Evolutionary conservation across 2,329 filamentous ascomycete genomes (phyloP).

Genomic region (Sordariomycetes sp.): DNA sequence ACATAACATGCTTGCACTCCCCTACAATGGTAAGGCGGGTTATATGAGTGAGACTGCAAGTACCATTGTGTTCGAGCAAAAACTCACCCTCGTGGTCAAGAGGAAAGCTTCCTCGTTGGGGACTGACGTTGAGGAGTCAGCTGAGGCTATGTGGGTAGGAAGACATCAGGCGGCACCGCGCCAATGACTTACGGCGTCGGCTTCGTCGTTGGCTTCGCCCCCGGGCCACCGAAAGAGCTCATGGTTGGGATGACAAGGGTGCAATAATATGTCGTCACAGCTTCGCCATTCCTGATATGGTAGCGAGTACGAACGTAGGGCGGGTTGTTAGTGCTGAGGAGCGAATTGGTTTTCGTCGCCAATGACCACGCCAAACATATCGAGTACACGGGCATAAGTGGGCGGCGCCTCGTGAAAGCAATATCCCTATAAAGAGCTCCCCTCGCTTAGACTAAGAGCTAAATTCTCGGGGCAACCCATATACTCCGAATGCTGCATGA

Average conservation of each 20-base stretch:
- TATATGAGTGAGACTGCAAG: not conserved
- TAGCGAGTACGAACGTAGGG: not conserved
- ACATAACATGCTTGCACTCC: slow-evolving; percentile 88
- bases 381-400: not conserved
- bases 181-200: slow-evolving; percentile 49
- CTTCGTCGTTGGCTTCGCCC: slow-evolving; percentile 50
- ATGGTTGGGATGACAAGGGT: slow-evolving; percentile 18
- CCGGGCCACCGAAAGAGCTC: slow-evolving; percentile 59
- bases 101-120: slow-evolving; percentile 89
- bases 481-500: not conserved
- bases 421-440: not conserved
- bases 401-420: not conserved
- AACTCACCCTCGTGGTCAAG: slow-evolving; percentile 68
- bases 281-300: not conserved
- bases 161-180: not conserved
- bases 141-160: not conserved
- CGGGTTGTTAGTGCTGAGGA: not conserved
- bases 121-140: slow-evolving; percentile 31
- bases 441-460: not conserved
- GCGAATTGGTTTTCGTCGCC: not conserved
- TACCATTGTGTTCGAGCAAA: not conserved
- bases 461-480: not conserved
- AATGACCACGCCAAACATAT: not conserved
- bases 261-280: not conserved
- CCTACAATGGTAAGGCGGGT: slow-evolving; percentile 30